Conservation (phyloP, 169 alveolate genomes). For the Cryptosporidium bovis region DNA sequence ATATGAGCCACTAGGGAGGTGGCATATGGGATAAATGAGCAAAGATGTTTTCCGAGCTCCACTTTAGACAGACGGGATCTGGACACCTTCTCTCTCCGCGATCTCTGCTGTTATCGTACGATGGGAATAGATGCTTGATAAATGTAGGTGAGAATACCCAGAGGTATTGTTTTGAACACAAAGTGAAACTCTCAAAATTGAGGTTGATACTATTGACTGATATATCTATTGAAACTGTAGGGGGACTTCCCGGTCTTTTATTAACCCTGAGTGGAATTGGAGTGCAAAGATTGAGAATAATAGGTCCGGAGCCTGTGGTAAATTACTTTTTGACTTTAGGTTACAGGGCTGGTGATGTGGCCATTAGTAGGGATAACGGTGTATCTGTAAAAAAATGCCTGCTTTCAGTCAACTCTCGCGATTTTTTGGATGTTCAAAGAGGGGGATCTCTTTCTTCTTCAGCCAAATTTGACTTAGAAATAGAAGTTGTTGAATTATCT, state of each 20-base stretch:
- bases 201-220: constrained; percentile 81
- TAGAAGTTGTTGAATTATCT: constrained; percentile 20
- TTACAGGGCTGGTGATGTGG: not conserved
- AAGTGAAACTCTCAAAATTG: constrained; percentile 80
- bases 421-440: constrained; percentile 1
- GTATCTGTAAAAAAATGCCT: not conserved
- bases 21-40: no score
- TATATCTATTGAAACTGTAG: constrained; percentile 79
- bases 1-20: no score
- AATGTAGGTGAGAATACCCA: constrained; percentile 88
- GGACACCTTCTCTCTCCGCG: constrained; percentile 85
- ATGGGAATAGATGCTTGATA: constrained; percentile 81
- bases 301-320: constrained; percentile 82
- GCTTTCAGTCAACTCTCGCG: constrained; percentile 13
- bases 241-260: constrained; percentile 86
- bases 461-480: constrained; percentile 36
- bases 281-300: constrained; percentile 75
- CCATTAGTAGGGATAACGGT: not conserved
- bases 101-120: constrained; percentile 81
- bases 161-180: constrained; percentile 84
- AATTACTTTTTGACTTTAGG: constrained; percentile 47
- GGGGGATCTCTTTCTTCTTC: no score
- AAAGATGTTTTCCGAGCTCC: constrained; percentile 73
- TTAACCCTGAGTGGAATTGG: constrained; percentile 84
- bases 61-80: constrained; percentile 84